Percentiles rank a stretch among this genome's conserved stretches.
Conservation (phyloP, 768 basidiomycete species). For the Rhodosporidiobolus sp. region DNA sequence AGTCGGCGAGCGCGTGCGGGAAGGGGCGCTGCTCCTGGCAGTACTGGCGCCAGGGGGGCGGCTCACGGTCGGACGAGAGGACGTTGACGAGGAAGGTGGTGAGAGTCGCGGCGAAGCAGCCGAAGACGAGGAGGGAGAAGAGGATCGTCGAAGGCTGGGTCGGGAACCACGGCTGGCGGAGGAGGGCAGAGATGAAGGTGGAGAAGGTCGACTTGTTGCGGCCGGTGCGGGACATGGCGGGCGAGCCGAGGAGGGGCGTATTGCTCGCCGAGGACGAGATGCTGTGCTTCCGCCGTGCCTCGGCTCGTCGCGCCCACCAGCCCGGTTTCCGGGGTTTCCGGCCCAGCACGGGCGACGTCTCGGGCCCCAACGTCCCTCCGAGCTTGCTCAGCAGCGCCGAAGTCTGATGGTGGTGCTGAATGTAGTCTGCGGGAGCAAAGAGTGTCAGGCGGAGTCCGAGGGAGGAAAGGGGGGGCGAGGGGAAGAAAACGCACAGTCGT, state of each 20-base stretch:
- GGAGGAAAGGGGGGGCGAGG: not conserved
- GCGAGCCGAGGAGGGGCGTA: slow-evolving; percentile 15
- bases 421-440: slow-evolving; percentile 5
- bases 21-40: slow-evolving; percentile 65
- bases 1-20: slow-evolving; percentile 69
- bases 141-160: slow-evolving; percentile 48
- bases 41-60: slow-evolving; percentile 89
- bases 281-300: slow-evolving; percentile 18
- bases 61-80: slow-evolving; percentile 92
- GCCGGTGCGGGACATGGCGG: not conserved
- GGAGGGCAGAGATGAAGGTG: slow-evolving; percentile 15
- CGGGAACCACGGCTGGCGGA: slow-evolving; percentile 44
- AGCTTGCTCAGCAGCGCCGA: slow-evolving; percentile 36
- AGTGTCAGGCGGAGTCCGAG: not conserved
- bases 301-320: slow-evolving; percentile 34
- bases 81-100: slow-evolving; percentile 86
- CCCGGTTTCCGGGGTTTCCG: slow-evolving; percentile 25
- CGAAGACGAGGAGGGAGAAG: slow-evolving; percentile 69
- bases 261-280: slow-evolving; percentile 7
- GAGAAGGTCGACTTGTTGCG: slow-evolving; percentile 29
- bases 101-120: slow-evolving; percentile 73
- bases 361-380: slow-evolving; percentile 24
- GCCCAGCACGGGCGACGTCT: slow-evolving; percentile 25
- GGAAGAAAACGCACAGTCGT: slow-evolving; percentile 23
- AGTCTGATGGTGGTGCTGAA: slow-evolving; percentile 26